Evolutionary conservation across 352 stramenopile species (phyloP), one percentile per base, ranked within the genome.

Genomic region (Discostella stelligera): DNA sequence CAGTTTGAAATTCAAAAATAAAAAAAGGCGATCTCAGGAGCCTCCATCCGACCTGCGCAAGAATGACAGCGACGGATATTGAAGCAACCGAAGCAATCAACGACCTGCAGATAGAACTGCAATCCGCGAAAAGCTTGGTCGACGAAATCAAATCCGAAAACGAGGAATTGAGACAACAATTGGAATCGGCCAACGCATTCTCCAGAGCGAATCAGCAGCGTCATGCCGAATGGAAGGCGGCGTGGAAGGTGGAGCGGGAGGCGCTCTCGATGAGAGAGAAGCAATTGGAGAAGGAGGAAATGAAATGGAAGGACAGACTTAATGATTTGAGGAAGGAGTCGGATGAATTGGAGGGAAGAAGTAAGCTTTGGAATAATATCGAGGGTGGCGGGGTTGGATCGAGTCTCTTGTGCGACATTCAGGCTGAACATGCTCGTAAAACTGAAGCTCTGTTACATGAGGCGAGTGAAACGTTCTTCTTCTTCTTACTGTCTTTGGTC

Each of bases 161-260:
- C 55, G 10, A 32, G 10, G 50, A 50, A 27, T 21, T 71, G 1
- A 71, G 56, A 27, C 3, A 49, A 23, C 52, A 62, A 14, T 23
- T 72, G 0, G 37, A 59, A 30, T 50, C 23, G 14, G 23, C 20
- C 32, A 21, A 53, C 21, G 32, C 52, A 16, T 72, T 62, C 25
- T 64, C 23, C 44, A 62, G 41, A 0, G 65, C 53, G 2, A 54
- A 58, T 23, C 37, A 58, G n/a, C 41, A 62, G 10, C 55, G 55
- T 13, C 37, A 62, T 62, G 39, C 30, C 11, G 55, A 74, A 9
- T 74, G 66, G 66, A 66, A 64, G 44, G 44, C 59, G 9, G 16
- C 59, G 10, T 74, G 66, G 66, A 74, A 74, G 41, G 60, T 49
- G 54, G 66, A 74, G 21, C 32, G 54, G 27, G 66, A 74, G 18